phyloP scores from a whole-genome alignment of 768 basidiomycete species.

The Agaricus sinodeliciosus region DNA sequence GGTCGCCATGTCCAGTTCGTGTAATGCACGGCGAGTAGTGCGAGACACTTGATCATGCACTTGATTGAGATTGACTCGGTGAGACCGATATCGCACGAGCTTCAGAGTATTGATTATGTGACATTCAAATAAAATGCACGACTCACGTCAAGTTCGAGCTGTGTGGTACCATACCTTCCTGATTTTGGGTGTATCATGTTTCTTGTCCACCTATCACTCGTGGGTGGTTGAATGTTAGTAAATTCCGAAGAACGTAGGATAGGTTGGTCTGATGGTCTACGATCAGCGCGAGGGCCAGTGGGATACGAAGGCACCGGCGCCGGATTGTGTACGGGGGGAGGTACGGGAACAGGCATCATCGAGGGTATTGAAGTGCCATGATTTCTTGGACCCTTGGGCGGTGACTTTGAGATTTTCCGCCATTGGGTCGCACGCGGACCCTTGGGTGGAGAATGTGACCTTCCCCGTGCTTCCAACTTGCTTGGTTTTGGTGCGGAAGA shows the following conservation, averaged over 20 bases:
- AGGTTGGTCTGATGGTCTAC: not conserved
- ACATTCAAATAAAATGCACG: not conserved
- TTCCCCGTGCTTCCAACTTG: slow-evolving; percentile 1
- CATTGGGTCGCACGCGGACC: slow-evolving; percentile 4
- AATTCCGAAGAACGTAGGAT: not conserved
- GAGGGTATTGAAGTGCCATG: not conserved
- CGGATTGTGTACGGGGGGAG: not conserved
- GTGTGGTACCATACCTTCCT: not conserved
- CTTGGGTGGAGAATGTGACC: slow-evolving; percentile 9
- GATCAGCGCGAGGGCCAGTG: slow-evolving; percentile 8
- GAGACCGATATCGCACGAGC: not conserved
- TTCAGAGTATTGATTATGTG: not conserved
- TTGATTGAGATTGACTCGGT: not conserved
- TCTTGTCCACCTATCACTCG: not conserved
- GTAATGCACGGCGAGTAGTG: slow-evolving; percentile 37
- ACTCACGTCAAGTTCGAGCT: not conserved
- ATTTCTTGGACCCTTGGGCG: slow-evolving; percentile 6
- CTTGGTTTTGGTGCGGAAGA: slow-evolving; percentile 1
- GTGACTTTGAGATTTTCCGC: slow-evolving; percentile 5
- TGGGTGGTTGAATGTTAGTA: not conserved
- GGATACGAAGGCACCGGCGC: slow-evolving; percentile 1
- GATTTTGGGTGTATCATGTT: not conserved
- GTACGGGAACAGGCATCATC: not conserved
- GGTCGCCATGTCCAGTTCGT: slow-evolving; percentile 54
- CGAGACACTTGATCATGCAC: slow-evolving; percentile 1